These are phyloP conservation scores for Botrytis hyacinthi DNA, from an alignment of 2,329 filamentous ascomycete species.

Conservation along the genomic window DNA sequence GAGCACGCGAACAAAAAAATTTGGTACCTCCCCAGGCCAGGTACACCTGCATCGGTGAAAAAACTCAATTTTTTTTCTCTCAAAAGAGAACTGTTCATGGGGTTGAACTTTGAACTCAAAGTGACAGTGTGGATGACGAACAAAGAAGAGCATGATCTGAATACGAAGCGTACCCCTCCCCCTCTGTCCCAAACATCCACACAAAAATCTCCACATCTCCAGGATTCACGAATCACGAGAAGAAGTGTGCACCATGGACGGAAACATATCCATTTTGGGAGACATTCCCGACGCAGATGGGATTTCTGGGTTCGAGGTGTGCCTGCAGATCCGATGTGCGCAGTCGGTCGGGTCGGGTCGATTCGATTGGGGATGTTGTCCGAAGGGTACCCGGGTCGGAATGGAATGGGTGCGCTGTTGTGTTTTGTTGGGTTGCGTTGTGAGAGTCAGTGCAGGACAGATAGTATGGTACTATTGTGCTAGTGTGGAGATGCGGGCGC, in stretches of 20 bases:
- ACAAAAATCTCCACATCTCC: not conserved
- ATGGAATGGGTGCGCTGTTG: not conserved
- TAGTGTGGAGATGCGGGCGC: not conserved
- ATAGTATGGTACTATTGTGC: not conserved
- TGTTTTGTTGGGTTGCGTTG: not conserved
- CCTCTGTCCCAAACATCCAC: not conserved
- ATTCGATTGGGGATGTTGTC: not conserved
- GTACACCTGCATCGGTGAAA: not conserved
- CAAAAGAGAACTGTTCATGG: not conserved
- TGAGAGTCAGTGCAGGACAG: not conserved
- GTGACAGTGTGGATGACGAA: not conserved
- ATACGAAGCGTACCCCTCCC: slow-evolving; percentile 4
- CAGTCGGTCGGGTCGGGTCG: not conserved
- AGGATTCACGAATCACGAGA: not conserved
- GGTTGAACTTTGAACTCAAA: not conserved
- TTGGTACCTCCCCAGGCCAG: too few species aligned
- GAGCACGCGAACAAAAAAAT: not conserved
- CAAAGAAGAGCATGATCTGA: not conserved
- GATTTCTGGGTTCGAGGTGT: not conserved
- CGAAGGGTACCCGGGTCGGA: not conserved
- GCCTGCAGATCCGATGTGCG: not conserved
- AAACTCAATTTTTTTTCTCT: too few species aligned
- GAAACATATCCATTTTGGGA: not conserved
- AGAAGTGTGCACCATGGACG: not conserved
- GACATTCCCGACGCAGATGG: not conserved